Conservation (phyloP, 1,284 basidiomycete species). For the Tilletia indica region DNA sequence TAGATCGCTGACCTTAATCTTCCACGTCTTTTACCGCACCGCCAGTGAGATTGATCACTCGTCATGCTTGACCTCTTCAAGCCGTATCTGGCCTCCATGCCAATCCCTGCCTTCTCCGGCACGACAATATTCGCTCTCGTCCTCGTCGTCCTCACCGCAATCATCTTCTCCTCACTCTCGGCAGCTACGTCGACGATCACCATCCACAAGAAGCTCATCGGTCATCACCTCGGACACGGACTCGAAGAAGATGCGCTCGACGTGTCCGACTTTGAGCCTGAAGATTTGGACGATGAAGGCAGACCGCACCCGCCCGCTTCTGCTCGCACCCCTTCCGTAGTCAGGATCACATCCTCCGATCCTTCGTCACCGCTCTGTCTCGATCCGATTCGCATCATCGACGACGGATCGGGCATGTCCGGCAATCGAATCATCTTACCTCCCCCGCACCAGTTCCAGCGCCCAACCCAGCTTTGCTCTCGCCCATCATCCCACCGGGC, state of each 20-base stretch:
- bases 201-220: constrained; percentile 19
- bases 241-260: background rate
- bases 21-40: too few species aligned
- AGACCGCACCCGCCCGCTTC: constrained; percentile 8
- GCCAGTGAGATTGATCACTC: too few species aligned
- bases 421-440: constrained; percentile 29
- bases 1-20: too few species aligned
- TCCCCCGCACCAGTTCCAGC: constrained; percentile 17
- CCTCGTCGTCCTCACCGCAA: background rate
- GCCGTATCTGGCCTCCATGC: background rate
- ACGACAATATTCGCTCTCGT: background rate
- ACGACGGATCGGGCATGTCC: constrained; percentile 25
- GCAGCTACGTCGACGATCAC: constrained; percentile 14
- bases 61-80: background rate
- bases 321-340: constrained; percentile 19
- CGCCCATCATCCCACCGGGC: constrained; percentile 16
- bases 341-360: constrained; percentile 44
- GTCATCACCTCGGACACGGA: constrained; percentile 8
- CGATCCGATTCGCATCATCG: constrained; percentile 41
- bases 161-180: constrained; percentile 14
- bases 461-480: constrained; percentile 5
- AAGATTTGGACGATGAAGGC: constrained; percentile 11
- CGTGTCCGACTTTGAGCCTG: constrained; percentile 14
- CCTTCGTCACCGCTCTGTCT: constrained; percentile 41
- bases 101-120: background rate